Evolutionary conservation across 495 filamentous ascomycete species (phyloP), one percentile per base, ranked within the genome.

Genomic region (Bathelium albidoporum): DNA sequence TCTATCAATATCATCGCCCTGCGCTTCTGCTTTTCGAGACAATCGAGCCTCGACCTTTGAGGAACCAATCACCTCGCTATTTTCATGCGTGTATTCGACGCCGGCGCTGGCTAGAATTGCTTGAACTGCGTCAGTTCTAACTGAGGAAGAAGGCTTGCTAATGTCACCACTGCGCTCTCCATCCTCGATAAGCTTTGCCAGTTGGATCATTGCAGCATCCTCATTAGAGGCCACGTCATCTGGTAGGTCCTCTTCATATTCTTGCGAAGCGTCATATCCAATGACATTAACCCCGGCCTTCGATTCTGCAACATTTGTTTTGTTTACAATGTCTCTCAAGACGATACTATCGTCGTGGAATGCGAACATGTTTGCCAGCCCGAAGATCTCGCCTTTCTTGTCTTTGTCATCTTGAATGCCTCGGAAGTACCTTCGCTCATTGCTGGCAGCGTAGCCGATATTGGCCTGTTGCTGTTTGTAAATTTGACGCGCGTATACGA

Each of bases 391-490:
- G 62, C 94, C 95, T 64, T 92, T 95, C 70, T 85, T 80, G 34
- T 83, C 84, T 59, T 83, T 83, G 66, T 89, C 84, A 49, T 93
- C 88, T 73, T 95, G 90, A 0, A 98, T 90, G 43, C 94, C 94
- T 69, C 89, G 91, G 78, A 98, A 98, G 75, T 98, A 98, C 10
- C 94, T 83, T 1, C 94, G 87, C 73, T 98, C 94, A 32, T 84
- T 87, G 45, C 87, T 91, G 9, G 94, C 94, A 34, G 87, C 96
- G 73, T 98, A 98, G 1, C 90, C 94, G 59, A 98, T 98, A 69
- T 96, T 97, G 1, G 94, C 94, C 72, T 97, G 94, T 69, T 98
- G 94, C 71, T 98, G 94, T 72, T 98, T 98, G 78, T 97, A 98
- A 62, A 98, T 96, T 70, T 98, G 94, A 11, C 94, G 83, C 0